phyloP scores from a whole-genome alignment of 2,329 filamentous ascomycete genomes.

The Didymella pomorum region DNA sequence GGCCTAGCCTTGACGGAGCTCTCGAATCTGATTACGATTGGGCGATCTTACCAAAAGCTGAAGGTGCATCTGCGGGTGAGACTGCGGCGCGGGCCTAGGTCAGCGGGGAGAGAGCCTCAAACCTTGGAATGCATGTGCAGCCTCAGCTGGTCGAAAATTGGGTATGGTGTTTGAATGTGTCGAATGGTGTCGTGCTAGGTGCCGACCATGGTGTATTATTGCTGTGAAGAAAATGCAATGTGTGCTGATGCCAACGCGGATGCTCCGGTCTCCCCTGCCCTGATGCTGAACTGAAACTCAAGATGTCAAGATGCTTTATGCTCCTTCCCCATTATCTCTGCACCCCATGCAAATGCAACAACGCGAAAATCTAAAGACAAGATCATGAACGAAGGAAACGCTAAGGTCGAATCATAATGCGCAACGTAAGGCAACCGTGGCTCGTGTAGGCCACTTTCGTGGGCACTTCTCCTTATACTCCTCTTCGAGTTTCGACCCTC shows the following conservation, averaged over 20 bases:
- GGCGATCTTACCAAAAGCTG: conserved; percentile 11
- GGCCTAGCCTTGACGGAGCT: not conserved
- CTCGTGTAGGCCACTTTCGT: not conserved
- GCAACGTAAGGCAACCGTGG: conserved; percentile 3
- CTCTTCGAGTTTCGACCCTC: conserved; percentile 4
- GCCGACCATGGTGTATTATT: conserved; percentile 8
- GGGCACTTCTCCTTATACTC: not conserved
- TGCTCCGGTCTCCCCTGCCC: not conserved
- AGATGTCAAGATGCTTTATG: not conserved
- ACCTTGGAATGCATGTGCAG: conserved; percentile 5
- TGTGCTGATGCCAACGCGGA: conserved; percentile 7
- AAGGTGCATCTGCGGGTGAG: conserved; percentile 20
- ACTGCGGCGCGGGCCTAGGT: conserved; percentile 20
- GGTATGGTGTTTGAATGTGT: not conserved
- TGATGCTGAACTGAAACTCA: not conserved
- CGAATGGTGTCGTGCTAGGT: not conserved
- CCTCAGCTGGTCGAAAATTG: not conserved
- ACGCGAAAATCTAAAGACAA: not conserved
- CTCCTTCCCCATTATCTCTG: conserved; percentile 2
- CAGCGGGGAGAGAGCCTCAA: conserved; percentile 6
- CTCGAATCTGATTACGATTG: conserved; percentile 7
- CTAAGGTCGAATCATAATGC: conserved; percentile 9
- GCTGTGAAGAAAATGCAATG: conserved; percentile 1
- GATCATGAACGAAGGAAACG: conserved; percentile 7
- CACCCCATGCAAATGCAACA: conserved; percentile 10